These are phyloP conservation scores for Colletotrichum australisinense DNA, from an alignment of 2,329 filamentous ascomycete genomes.

Conservation along the genomic window DNA sequence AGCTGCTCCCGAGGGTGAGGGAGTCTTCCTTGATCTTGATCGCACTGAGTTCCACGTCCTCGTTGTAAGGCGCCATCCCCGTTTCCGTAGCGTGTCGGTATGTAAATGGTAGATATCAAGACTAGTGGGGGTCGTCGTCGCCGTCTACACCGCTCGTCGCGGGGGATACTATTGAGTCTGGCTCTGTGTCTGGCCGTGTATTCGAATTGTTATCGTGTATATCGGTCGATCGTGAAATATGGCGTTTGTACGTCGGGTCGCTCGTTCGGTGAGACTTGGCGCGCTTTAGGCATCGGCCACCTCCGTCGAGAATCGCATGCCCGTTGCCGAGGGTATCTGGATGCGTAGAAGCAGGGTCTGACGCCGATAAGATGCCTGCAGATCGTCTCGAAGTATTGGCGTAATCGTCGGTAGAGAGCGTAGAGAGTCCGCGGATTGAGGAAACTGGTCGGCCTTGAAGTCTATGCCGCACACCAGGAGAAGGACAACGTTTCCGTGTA, in stretches of 20 bases:
- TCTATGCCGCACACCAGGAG: neutral
- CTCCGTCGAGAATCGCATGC: constrained; percentile 24
- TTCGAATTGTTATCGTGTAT: neutral
- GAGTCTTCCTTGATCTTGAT: constrained; percentile 70
- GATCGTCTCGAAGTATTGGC: neutral
- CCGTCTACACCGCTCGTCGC: neutral
- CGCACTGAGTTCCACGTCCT: constrained; percentile 66
- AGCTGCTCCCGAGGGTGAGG: constrained; percentile 59
- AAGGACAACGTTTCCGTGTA: neutral
- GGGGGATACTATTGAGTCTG: neutral
- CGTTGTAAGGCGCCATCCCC: constrained; percentile 49
- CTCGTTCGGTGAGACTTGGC: constrained; percentile 4
- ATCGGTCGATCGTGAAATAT: constrained; percentile 1
- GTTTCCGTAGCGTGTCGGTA: constrained; percentile 22
- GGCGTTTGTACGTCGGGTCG: neutral
- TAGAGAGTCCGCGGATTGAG: neutral
- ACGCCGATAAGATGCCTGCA: neutral
- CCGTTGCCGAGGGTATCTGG: constrained; percentile 7
- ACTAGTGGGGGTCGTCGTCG: neutral
- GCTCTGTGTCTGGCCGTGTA: neutral
- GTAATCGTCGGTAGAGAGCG: neutral
- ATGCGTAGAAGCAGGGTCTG: neutral
- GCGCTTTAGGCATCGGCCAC: constrained; percentile 14
- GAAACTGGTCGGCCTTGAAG: neutral
- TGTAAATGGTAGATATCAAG: neutral